Conservation (phyloP, 1,284 basidiomycete species). For the Pseudozyma sp. region DNA sequence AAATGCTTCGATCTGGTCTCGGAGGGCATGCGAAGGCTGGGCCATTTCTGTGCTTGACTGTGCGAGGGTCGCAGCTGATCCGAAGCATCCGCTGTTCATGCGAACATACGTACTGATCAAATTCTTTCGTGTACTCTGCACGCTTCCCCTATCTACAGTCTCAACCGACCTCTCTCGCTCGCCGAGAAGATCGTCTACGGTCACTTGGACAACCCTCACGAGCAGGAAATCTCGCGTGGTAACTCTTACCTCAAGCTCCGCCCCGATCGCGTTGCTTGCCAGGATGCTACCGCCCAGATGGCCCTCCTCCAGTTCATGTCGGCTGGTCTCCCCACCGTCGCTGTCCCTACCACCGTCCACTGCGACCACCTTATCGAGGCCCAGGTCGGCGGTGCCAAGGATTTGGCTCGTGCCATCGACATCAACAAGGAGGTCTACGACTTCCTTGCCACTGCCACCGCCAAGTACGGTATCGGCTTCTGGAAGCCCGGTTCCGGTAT, state of each 20-base stretch:
- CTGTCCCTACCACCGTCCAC: slow-evolving; percentile 90
- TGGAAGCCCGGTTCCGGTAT: slow-evolving; percentile 99
- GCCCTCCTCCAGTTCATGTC: slow-evolving; percentile 99
- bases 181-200: slow-evolving; percentile 69
- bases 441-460: slow-evolving; percentile 96
- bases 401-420: slow-evolving; percentile 89
- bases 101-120: not conserved
- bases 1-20: too few relatives aligned
- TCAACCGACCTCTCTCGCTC: slow-evolving; percentile 67
- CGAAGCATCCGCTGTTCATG: not conserved
- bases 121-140: slow-evolving; percentile 8
- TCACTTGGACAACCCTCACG: slow-evolving; percentile 68
- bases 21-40: too few relatives aligned
- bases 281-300: slow-evolving; percentile 99
- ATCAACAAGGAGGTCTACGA: slow-evolving; percentile 99
- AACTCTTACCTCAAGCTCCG: slow-evolving; percentile 68
- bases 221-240: slow-evolving; percentile 67
- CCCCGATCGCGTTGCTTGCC: slow-evolving; percentile 88
- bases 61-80: too few relatives aligned
- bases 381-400: slow-evolving; percentile 90
- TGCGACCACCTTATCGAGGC: slow-evolving; percentile 99
- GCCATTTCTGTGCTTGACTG: too few relatives aligned
- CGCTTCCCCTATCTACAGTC: slow-evolving; percentile 34
- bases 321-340: slow-evolving; percentile 84
- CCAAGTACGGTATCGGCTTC: slow-evolving; percentile 99